Percentiles rank a stretch among this genome's conserved stretches.
Conservation (phyloP, 805 yeast species). For the Ogataea nonfermentans region DNA sequence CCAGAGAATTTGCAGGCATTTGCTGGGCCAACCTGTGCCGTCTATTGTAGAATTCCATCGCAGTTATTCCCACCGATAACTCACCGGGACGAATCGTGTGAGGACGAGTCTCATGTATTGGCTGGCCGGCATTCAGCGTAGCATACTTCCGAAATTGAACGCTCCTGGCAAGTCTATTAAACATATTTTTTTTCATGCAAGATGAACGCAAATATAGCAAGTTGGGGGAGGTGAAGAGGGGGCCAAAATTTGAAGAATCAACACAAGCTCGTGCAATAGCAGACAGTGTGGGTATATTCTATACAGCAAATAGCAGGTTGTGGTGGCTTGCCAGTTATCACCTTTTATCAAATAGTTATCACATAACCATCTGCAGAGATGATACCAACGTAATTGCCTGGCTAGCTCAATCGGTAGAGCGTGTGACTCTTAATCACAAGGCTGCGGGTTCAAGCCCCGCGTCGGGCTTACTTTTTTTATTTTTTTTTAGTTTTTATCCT, state of each 20-base stretch:
- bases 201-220: not conserved
- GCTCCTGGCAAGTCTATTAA: slow-evolving; percentile 2
- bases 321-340: too few relatives aligned
- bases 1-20: slow-evolving; percentile 63
- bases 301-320: too few relatives aligned
- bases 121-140: slow-evolving; percentile 64
- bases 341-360: too few relatives aligned
- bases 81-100: slow-evolving; percentile 71
- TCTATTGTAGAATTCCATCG: slow-evolving; percentile 76
- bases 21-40: slow-evolving; percentile 55
- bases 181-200: slow-evolving; percentile 4
- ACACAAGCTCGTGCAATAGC: too few relatives aligned
- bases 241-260: too few relatives aligned
- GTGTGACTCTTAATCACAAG: slow-evolving; percentile 31
- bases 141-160: slow-evolving; percentile 9
- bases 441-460: slow-evolving; percentile 32
- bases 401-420: slow-evolving; percentile 32
- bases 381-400: slow-evolving; percentile 16
- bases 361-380: not conserved
- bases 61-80: slow-evolving; percentile 83
- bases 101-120: slow-evolving; percentile 82
- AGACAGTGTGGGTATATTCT: too few relatives aligned
- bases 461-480: slow-evolving; percentile 25
- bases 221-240: not conserved
- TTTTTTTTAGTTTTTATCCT: slow-evolving; percentile 2